Evolutionary conservation across 441 rosid species (phyloP), one percentile per base, ranked within the genome.

Genomic region (Gossypium aridum): DNA sequence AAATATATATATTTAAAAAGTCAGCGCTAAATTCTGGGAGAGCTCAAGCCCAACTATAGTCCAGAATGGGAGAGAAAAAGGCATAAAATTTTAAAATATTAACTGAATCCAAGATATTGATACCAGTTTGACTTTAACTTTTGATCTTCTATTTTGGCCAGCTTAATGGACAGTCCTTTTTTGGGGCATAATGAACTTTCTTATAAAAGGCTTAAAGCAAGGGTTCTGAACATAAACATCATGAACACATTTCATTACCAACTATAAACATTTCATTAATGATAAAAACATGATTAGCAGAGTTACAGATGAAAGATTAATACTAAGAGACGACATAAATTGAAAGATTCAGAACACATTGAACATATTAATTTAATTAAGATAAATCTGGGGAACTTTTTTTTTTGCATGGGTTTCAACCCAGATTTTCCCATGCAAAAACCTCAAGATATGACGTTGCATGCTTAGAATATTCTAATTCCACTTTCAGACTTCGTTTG

Each of bases 341-440:
- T 63, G 20, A 34, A 63, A 12, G n/a, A 59, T 22, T 59, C 4
- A 22, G 14, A 20, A 1, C 13, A 39, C 54, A 39, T 19, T 34
- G 31, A n/a, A 64, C 45, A 64, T 13, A 64, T 31, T 34, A 64
- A 64, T 37, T 37, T 34, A 64, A 37, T 13, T 25, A 60, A 25
- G 31, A 23, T 25, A 22, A 12, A 19, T 4, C 47, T 16, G 23
- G 68, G 47, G 7, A 64, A 7, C 9, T 64, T 64, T 31, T 20
- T 6, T 20, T 69, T 69, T 61, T 61, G 72, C 72, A 69, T 69
- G 72, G 61, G 14, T 69, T 60, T 60, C 2, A 26, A 23, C 34
- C 25, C 5, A 20, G 64, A n/a, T 17, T 72, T 61, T 72, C 6
- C 67, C 59, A 60, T 72, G 75, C 75, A 72, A 39, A 39, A 56